Base-by-base conservation (phyloP, 1,284 basidiomycete species). In the Cryptococcus jaspeensis region DNA sequence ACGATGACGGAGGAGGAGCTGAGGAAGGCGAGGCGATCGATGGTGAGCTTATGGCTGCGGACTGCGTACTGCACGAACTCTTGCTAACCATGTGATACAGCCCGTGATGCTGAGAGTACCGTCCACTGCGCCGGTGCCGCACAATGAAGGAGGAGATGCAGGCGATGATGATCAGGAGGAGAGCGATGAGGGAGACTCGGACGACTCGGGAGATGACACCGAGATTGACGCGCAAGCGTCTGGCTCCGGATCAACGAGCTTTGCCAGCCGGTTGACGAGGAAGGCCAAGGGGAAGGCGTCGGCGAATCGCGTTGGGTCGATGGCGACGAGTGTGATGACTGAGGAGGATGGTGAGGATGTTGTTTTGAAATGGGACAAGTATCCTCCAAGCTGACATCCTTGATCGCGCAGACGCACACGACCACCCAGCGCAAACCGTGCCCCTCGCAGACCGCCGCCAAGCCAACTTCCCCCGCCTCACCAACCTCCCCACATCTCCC, bases 141-240 rank as follows among this genome's bases (percentile, higher is more conserved):
- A 61, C n/a, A 49, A 61, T 7, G 65, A 69, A 37, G 70, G 60
- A 32, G 69, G 62, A 44, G 65, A 67, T 16, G 61, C 64, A 13
- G 66, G 67, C 8, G 74, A 73, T 9, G 72, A 72, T 16, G 73
- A 73, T 15, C 69, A 67, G 8, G 66, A 65, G 11, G 65, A 63
- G 6, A 62, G 58, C 2, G 65, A 67, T 43, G 59, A 20, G 7
- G 58, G 48, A 16, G 25, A 22, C 35, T 47, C 45, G 6, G 61
- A 56, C 28, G 55, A 58, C 23, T 58, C 61, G 2, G 61, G 58
- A 5, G 65, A 61, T 15, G 65, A 60, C 39, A 60, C 57, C 5
- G 70, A 70, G 13, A 63, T 66, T 0, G 69, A 69, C 39, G 61
- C 58, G 6, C 58, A 63, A 46, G 28, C 46, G 5, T 25, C 23